These are phyloP conservation scores for Trametes punicea DNA, from an alignment of 768 basidiomycete species.

Conservation along the genomic window DNA sequence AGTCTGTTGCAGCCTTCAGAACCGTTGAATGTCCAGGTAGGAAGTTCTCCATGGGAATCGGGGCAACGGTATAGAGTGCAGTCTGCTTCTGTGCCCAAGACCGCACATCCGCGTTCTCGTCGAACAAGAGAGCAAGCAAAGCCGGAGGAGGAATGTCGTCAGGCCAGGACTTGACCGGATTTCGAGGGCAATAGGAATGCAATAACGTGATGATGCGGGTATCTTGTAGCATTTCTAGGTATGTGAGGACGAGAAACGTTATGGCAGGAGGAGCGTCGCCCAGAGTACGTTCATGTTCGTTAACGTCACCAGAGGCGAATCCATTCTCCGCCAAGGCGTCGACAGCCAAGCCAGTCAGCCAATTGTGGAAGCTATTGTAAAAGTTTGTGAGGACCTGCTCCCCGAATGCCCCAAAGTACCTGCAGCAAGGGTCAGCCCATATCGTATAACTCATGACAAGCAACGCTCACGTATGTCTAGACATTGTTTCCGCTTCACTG, in stretches of 20 bases:
- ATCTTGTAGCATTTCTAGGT: conserved; percentile 55
- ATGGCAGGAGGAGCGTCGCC: conserved; percentile 46
- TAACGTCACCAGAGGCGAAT: not conserved
- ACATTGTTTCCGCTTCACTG: conserved; percentile 58
- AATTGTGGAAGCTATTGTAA: conserved; percentile 58
- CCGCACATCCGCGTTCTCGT: conserved; percentile 46
- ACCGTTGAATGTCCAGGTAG: conserved; percentile 44
- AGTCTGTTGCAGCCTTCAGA: conserved; percentile 38
- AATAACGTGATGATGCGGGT: conserved; percentile 43
- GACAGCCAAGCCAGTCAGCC: conserved; percentile 57
- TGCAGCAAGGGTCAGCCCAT: conserved; percentile 30
- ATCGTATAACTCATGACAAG: too few relatives aligned
- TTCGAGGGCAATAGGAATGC: conserved; percentile 36
- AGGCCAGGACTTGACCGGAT: conserved; percentile 49
- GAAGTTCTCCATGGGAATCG: conserved; percentile 50
- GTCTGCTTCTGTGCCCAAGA: conserved; percentile 57
- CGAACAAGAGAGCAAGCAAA: conserved; percentile 55
- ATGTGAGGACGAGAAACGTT: conserved; percentile 61
- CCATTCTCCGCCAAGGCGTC: conserved; percentile 39
- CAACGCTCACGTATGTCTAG: conserved; percentile 75
- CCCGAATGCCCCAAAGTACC: conserved; percentile 72
- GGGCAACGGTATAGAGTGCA: conserved; percentile 33
- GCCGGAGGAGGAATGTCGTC: conserved; percentile 56
- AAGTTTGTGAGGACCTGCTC: conserved; percentile 51
- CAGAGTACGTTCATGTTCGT: conserved; percentile 28